Evolutionary conservation across 495 filamentous ascomycete genomes (phyloP).

Genomic region (Collariella sp.): DNA sequence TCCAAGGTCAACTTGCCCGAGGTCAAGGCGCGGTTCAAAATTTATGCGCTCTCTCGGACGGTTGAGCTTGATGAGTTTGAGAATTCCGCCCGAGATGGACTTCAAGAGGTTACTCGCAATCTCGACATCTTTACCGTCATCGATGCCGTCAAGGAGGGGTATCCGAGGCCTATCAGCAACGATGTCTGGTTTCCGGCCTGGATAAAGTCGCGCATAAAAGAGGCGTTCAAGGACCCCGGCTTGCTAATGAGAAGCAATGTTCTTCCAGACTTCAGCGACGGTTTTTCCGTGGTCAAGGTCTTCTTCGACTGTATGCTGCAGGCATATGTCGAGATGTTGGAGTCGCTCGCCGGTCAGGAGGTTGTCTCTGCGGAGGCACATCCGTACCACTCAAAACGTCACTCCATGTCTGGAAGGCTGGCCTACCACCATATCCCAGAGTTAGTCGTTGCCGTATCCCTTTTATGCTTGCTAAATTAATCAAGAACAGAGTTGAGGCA

Average conservation of each 20-base stretch:
- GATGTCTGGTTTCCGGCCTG: slow-evolving; percentile 19
- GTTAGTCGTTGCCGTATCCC: no score
- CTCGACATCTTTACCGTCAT: slow-evolving; percentile 16
- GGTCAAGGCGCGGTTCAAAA: slow-evolving; percentile 10
- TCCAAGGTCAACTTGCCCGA: neutral
- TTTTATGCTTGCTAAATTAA: no score
- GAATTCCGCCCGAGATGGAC: slow-evolving; percentile 7
- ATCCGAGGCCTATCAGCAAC: slow-evolving; percentile 7
- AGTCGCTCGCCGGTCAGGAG: neutral
- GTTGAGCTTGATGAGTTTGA: slow-evolving; percentile 14
- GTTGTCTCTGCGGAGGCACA: neutral
- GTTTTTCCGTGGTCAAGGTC: slow-evolving; percentile 3
- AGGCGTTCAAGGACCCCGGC: slow-evolving; percentile 4
- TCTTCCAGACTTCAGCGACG: neutral
- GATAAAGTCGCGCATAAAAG: slow-evolving; percentile 14
- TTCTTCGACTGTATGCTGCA: slow-evolving; percentile 7
- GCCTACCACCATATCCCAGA: no score
- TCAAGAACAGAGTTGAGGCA: no score
- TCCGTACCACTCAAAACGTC: no score
- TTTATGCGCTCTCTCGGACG: slow-evolving; percentile 8
- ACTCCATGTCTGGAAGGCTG: no score
- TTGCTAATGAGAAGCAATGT: neutral
- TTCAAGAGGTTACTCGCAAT: slow-evolving; percentile 8
- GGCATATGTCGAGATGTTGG: neutral
- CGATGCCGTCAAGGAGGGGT: slow-evolving; percentile 10